These are phyloP conservation scores for Dunaliella primolecta DNA, from an alignment of 139 green algal genomes.

Conservation along the genomic window DNA sequence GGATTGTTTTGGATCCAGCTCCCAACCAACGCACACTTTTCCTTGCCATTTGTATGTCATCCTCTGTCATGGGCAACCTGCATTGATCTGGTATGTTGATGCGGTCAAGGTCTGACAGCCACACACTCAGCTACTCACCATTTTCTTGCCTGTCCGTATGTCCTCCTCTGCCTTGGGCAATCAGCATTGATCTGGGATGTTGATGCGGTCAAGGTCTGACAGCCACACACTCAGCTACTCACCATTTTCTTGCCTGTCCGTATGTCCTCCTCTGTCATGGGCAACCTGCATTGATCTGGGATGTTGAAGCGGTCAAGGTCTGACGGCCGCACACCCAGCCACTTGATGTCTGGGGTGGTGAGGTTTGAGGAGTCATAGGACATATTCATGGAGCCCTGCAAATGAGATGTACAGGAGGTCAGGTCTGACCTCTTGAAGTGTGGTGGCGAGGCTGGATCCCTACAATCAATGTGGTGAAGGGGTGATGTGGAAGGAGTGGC, in stretches of 20 bases:
- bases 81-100: conserved; percentile 89
- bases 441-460: too few species aligned
- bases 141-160: conserved; percentile 76
- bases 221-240: conserved; percentile 41
- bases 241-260: conserved; percentile 69
- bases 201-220: conserved; percentile 78
- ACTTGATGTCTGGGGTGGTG: conserved; percentile 91
- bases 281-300: conserved; percentile 78
- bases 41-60: conserved; percentile 81
- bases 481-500: neutral
- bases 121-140: conserved; percentile 6
- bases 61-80: conserved; percentile 88
- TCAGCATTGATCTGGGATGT: conserved; percentile 81
- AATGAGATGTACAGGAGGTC: conserved; percentile 5
- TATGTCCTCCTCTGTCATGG: conserved; percentile 91
- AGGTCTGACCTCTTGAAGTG: too few species aligned
- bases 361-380: conserved; percentile 78
- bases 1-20: too few species aligned
- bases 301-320: conserved; percentile 91
- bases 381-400: conserved; percentile 53
- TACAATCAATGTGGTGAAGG: too few species aligned
- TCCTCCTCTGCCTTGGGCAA: conserved; percentile 92
- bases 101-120: conserved; percentile 61
- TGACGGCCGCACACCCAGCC: conserved; percentile 87
- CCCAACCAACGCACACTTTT: too few species aligned